Evolutionary conservation across 2,329 filamentous ascomycete genomes (phyloP), one percentile per base, ranked within the genome.

Genomic region (Paecilomyces formosus): DNA sequence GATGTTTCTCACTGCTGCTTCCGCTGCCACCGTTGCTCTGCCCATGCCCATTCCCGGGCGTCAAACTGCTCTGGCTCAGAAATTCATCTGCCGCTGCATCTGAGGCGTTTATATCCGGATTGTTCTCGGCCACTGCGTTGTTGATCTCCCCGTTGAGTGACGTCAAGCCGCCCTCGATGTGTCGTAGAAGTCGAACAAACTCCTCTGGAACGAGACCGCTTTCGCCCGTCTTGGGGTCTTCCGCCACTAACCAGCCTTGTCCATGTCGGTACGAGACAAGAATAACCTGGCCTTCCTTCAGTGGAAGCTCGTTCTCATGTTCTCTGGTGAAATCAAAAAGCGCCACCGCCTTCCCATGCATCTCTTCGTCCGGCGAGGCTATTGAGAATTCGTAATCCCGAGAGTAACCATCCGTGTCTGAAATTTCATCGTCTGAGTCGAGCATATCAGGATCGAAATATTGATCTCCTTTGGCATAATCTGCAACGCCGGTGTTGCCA

Each of bases 221-320:
- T 76, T 99, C 94, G 1, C 84, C 91, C 0, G 92, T 97, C 73
- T 91, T 92, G 12, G 93, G 92, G 69, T 99, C 94, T 76, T 97
- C 90, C 3, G 94, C 94, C 24, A 99, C 94, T 55, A 99, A 82
- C 94, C 94, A 99, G 57, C 94, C 94, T 75, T 97, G 92, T 15
- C 93, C 93, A 70, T 97, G 92, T 51, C 94, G 85, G 73, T 97
- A 99, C 15, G 91, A 96, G 24, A 99, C 92, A 80, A 94, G 89
- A 58, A 99, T 96, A 58, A 97, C 90, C 70, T 99, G 94, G 5
- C 94, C 94, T 75, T 99, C 94, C 0, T 90, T 87, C 53, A 99
- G 79, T 3, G 92, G 91, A 58, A 99, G 79, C 74, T 99, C 94
- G 70, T 97, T 99, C 72, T 97, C 92, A 72, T 97, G 97, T 74